Percentiles rank a stretch among this genome's conserved stretches.
phyloP scores from a whole-genome alignment of 768 basidiomycete genomes.

The Kwoniella mangroviensis region DNA sequence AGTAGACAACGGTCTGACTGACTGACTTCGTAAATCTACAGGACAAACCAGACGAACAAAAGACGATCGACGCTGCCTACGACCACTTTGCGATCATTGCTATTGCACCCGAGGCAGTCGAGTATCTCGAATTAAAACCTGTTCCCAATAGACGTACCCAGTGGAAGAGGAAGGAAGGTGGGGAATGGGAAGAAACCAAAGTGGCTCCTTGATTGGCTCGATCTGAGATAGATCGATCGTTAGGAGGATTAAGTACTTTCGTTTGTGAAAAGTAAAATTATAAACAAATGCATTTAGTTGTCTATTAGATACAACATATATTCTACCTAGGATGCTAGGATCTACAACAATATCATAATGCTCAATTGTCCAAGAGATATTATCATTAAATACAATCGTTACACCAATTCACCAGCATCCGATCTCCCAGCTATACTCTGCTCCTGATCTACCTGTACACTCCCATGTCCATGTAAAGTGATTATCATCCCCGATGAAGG shows the following conservation, averaged over 20 bases:
- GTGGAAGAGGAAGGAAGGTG: constrained; percentile 42
- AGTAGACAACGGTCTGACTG: neutral
- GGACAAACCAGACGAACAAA: constrained; percentile 49
- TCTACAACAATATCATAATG: neutral
- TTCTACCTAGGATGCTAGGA: neutral
- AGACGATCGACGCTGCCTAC: constrained; percentile 44
- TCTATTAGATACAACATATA: neutral
- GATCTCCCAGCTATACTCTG: neutral
- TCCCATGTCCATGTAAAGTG: constrained; percentile 3
- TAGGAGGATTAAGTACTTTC: no score
- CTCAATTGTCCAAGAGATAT: no score
- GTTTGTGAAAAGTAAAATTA: neutral
- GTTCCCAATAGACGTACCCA: constrained; percentile 51
- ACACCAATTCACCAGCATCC: constrained; percentile 1
- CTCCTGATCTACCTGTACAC: neutral
- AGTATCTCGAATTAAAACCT: constrained; percentile 53
- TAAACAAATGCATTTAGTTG: neutral
- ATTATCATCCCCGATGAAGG: neutral
- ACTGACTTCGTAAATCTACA: constrained; percentile 11
- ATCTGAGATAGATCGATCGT: neutral
- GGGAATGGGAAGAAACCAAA: constrained; percentile 41
- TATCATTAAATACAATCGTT: neutral
- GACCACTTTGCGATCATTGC: constrained; percentile 52
- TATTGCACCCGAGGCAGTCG: constrained; percentile 42
- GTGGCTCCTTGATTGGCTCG: constrained; percentile 36